Evolutionary conservation across 441 rosid genomes (phyloP).

Genomic region (Populus hybrid): DNA sequence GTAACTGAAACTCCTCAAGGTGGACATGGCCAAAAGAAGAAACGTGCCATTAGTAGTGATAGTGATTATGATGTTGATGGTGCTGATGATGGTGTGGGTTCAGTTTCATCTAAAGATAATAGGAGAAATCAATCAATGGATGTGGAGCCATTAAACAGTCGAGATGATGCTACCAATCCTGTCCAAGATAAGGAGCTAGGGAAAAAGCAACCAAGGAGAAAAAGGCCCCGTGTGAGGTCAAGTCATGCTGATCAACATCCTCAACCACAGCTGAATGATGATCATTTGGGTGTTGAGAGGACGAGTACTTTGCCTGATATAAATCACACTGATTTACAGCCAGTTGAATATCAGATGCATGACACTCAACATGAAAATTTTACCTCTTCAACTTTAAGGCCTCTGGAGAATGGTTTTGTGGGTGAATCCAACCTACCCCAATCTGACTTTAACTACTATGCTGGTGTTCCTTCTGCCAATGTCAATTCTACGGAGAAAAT

Average conservation of each 20-base stretch:
- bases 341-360: constrained; percentile 39
- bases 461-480: constrained; percentile 43
- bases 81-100: constrained; percentile 59
- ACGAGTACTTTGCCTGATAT: constrained; percentile 53
- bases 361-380: constrained; percentile 29
- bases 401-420: constrained; percentile 36
- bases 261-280: constrained; percentile 23
- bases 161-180: constrained; percentile 15
- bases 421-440: constrained; percentile 30
- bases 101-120: constrained; percentile 75
- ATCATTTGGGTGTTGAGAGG: constrained; percentile 32
- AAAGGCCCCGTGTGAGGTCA: constrained; percentile 40
- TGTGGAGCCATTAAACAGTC: constrained; percentile 27
- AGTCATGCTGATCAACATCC: constrained; percentile 33
- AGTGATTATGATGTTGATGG: constrained; percentile 86
- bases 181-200: constrained; percentile 31
- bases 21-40: constrained; percentile 43
- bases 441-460: constrained; percentile 40
- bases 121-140: constrained; percentile 38
- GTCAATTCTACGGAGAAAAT: constrained; percentile 40
- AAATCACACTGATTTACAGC: constrained; percentile 39
- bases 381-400: constrained; percentile 24
- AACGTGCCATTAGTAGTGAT: constrained; percentile 50
- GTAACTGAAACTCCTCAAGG: constrained; percentile 61
- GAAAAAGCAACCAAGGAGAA: constrained; percentile 42